Conservation (phyloP, 176 grass and related monocot species). For the Ensete glaucum region DNA sequence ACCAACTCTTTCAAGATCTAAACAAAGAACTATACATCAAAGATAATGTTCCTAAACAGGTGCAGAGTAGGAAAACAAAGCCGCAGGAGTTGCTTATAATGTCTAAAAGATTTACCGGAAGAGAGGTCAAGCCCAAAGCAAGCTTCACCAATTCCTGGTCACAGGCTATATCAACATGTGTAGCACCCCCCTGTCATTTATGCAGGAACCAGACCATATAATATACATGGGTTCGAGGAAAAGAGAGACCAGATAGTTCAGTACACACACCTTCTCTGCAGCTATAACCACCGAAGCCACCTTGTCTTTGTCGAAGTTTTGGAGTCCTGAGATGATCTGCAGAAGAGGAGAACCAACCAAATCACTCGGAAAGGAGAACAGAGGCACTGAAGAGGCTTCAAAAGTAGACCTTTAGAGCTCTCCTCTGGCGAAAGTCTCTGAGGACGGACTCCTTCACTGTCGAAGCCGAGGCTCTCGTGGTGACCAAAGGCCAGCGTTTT, state of each 20-base stretch:
- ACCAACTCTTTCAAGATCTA: too few species aligned
- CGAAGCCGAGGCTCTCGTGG: slow-evolving; percentile 42
- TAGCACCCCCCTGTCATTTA: slow-evolving; percentile 69
- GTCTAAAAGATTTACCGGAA: slow-evolving; percentile 47
- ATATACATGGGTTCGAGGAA: neutral
- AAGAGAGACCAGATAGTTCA: neutral
- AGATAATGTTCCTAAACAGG: neutral
- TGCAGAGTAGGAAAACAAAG: neutral
- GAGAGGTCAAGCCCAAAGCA: slow-evolving; percentile 61
- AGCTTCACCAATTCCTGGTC: slow-evolving; percentile 67
- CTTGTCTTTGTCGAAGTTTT: slow-evolving; percentile 62
- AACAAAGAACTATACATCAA: neutral
- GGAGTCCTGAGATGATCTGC: slow-evolving; percentile 89
- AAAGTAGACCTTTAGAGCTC: slow-evolving; percentile 64
- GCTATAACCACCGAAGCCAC: slow-evolving; percentile 86
- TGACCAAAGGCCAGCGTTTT: slow-evolving; percentile 30
- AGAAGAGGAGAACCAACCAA: neutral
- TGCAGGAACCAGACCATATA: neutral
- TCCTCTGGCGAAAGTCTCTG: slow-evolving; percentile 47
- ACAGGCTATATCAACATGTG: slow-evolving; percentile 96
- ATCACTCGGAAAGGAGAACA: neutral
- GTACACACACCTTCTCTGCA: slow-evolving; percentile 58
- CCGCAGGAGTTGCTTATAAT: neutral
- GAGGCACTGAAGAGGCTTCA: neutral
- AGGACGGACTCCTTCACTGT: slow-evolving; percentile 54